Conservation (phyloP, 306 rosid species). For the barrel medic (Medicago truncatula) region DNA sequence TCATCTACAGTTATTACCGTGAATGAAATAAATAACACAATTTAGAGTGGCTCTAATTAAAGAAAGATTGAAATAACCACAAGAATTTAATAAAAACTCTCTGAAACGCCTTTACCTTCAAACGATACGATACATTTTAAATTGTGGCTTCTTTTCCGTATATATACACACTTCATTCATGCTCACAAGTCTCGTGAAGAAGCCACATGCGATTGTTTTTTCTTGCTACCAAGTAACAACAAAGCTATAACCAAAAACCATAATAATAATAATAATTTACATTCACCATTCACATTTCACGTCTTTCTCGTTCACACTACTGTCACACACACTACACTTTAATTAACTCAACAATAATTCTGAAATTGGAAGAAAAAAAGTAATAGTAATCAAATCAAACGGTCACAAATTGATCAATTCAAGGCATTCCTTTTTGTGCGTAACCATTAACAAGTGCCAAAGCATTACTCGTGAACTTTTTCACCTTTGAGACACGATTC, state of each 20-base stretch:
- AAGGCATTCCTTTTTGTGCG: slow-evolving; percentile 60
- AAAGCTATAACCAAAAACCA: slow-evolving; percentile 17
- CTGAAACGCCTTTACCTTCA: slow-evolving; percentile 14
- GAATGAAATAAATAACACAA: no score
- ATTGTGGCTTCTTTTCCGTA: not conserved
- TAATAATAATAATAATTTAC: slow-evolving; percentile 40
- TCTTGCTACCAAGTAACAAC: not conserved
- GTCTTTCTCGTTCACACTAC: not conserved
- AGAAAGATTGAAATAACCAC: no score
- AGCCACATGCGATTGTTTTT: not conserved
- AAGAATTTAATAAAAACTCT: no score
- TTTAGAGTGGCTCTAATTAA: not conserved
- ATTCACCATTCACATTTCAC: slow-evolving; percentile 33
- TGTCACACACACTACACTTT: not conserved
- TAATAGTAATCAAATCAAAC: slow-evolving; percentile 28
- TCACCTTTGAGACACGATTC: slow-evolving; percentile 53
- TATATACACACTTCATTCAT: slow-evolving; percentile 5
- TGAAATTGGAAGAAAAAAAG: not conserved
- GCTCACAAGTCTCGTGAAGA: slow-evolving; percentile 18
- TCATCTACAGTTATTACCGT: no score
- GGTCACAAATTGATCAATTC: not conserved
- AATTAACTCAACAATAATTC: not conserved
- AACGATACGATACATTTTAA: slow-evolving; percentile 11
- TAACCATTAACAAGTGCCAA: slow-evolving; percentile 80
- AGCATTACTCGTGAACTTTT: slow-evolving; percentile 89